Conservation (phyloP, 2,329 filamentous ascomycete genomes). For the Penicillium sp. region DNA sequence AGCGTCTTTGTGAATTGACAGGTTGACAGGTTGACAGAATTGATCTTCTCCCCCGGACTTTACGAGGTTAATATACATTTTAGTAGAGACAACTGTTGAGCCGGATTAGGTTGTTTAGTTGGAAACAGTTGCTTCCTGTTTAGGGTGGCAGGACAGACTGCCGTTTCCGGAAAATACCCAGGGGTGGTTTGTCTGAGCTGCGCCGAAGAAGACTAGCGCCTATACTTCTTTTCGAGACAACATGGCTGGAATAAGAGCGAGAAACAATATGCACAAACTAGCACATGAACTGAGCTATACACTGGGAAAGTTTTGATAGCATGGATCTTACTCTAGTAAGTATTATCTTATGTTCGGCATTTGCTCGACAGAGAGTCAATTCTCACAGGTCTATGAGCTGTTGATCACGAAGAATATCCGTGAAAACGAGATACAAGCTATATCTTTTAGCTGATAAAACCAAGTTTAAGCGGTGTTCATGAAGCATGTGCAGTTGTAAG, state of each 20-base stretch:
- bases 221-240: neutral
- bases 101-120: slow-evolving; percentile 6
- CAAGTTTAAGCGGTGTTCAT: too few relatives aligned
- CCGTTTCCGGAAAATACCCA: slow-evolving; percentile 8
- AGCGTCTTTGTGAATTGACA: neutral
- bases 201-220: neutral
- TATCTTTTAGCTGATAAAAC: too few relatives aligned
- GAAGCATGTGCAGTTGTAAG: too few relatives aligned
- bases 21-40: neutral
- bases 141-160: neutral
- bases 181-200: neutral
- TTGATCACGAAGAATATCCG: too few relatives aligned
- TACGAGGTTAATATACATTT: neutral
- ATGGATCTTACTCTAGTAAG: neutral
- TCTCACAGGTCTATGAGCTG: too few relatives aligned
- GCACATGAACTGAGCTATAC: neutral
- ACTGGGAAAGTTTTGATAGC: neutral
- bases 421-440: too few relatives aligned
- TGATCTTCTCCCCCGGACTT: neutral
- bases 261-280: neutral
- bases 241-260: neutral
- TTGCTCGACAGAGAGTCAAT: too few relatives aligned
- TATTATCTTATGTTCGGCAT: too few relatives aligned
- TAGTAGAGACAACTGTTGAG: neutral
- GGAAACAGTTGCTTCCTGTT: neutral